Evolutionary conservation across 2,329 filamentous ascomycete species (phyloP).

Genomic region (Didymosphaeria variabile): DNA sequence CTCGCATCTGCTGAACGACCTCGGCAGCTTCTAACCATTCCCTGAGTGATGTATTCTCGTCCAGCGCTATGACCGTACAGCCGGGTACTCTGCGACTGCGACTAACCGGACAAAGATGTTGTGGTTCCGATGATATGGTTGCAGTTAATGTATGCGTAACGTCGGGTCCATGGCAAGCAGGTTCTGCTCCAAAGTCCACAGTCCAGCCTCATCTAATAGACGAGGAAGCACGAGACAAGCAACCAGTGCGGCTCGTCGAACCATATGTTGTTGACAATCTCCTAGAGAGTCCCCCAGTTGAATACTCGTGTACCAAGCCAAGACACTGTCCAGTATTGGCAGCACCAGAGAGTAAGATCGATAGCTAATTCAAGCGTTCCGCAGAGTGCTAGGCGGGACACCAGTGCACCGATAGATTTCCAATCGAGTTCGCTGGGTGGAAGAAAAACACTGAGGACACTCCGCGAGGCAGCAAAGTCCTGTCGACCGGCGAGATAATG

Average conservation of each 20-base stretch:
- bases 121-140: conserved; percentile 11
- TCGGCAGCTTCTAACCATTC: neutral
- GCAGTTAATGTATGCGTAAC: conserved; percentile 19
- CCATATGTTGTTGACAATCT: conserved; percentile 1
- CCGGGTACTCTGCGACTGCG: conserved; percentile 1
- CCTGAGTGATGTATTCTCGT: conserved; percentile 4
- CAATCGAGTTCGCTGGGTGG: conserved; percentile 24
- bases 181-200: neutral
- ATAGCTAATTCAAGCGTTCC: conserved; percentile 42
- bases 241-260: neutral
- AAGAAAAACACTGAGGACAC: conserved; percentile 22
- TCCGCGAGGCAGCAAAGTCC: conserved; percentile 13
- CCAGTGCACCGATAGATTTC: conserved; percentile 31
- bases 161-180: neutral
- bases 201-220: neutral
- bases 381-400: conserved; percentile 46
- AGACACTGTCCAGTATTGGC: conserved; percentile 42
- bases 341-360: conserved; percentile 46
- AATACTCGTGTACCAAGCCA: conserved; percentile 41
- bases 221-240: neutral
- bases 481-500: conserved; percentile 35
- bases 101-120: conserved; percentile 1
- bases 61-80: neutral
- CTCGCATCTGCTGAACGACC: neutral
- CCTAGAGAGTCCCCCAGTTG: conserved; percentile 47